Conservation (phyloP, 2,329 filamentous ascomycete genomes). For the Camillea tinctor region DNA sequence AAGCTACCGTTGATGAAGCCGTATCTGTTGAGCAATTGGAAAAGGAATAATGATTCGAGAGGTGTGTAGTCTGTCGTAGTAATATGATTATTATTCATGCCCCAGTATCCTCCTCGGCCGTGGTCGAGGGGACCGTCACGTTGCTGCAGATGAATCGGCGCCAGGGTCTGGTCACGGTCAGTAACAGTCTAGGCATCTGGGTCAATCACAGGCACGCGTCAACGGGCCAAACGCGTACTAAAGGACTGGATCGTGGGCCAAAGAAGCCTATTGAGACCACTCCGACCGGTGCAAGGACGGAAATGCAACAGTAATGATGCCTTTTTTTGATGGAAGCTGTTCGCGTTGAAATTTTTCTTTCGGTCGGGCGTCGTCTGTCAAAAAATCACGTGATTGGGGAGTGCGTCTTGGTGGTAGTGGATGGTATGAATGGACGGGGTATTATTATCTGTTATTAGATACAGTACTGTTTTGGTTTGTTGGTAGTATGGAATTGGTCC, state of each 20-base stretch:
- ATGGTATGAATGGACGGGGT: not conserved
- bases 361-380: conserved; percentile 21
- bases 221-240: conserved; percentile 27
- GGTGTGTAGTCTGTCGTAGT: conserved; percentile 68
- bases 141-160: conserved; percentile 55
- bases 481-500: not conserved
- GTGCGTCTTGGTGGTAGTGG: not conserved
- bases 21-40: conserved; percentile 72
- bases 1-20: conserved; percentile 67
- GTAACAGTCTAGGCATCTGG: conserved; percentile 11
- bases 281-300: conserved; percentile 26
- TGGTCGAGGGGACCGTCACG: conserved; percentile 54
- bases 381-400: conserved; percentile 30
- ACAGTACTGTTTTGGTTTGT: not conserved
- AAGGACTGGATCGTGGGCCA: conserved; percentile 9
- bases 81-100: conserved; percentile 56
- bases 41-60: conserved; percentile 82
- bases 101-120: conserved; percentile 54
- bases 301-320: conserved; percentile 21
- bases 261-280: conserved; percentile 22
- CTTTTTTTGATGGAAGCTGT: conserved; percentile 27
- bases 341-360: conserved; percentile 29
- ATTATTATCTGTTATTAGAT: not conserved
- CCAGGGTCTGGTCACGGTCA: conserved; percentile 44
- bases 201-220: conserved; percentile 5